Evolutionary conservation across 306 rosid species (phyloP), one percentile per base, ranked within the genome.

Genomic region (Prinsepia uniflora): DNA sequence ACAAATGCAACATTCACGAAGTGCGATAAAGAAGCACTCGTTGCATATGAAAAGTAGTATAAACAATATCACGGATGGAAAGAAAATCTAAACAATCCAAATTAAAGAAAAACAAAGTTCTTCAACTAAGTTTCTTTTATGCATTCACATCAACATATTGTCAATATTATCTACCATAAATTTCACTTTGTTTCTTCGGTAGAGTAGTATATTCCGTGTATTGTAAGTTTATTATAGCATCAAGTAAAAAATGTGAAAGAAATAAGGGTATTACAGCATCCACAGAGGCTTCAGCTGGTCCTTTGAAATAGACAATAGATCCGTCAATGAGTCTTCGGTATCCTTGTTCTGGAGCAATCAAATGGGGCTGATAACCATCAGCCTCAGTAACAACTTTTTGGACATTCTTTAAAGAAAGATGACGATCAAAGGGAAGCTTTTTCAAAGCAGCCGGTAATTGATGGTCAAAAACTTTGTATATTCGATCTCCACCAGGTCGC

Each of bases 251-350:
- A 52, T 62, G 49, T 47, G n/a, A 48, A 43, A 43, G 24, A 42
- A 73, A 54, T 14, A 47, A 65, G 78, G 80, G 81, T 63, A 78
- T 79, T 91, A 95, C 99, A 59, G 99, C 97, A 87, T 95, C 99
- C 69, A 95, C 97, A 11, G 99, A 91, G 77, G 99, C 99, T 81
- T 95, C 99, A 71, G 99, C 97, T 8, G 99, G 99, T 83, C 99
- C 99, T 87, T 87, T 95, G 82, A 95, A 95, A 76, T 84, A 91
- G 78, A 94, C 75, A 5, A 95, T 95, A 75, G 97, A 89, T 76
- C 96, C 91, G 42, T 95, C 99, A 80, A 95, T 91, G 72, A 95
- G 97, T 76, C 97, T 91, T 79, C 97, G 83, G 75, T 95, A 95
- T 65, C 99, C 99, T 85, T 95, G 99, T 68, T 95, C 99, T 46